phyloP scores from a whole-genome alignment of 2,329 filamentous ascomycete species.

The Fusarium pseudograminearum region DNA sequence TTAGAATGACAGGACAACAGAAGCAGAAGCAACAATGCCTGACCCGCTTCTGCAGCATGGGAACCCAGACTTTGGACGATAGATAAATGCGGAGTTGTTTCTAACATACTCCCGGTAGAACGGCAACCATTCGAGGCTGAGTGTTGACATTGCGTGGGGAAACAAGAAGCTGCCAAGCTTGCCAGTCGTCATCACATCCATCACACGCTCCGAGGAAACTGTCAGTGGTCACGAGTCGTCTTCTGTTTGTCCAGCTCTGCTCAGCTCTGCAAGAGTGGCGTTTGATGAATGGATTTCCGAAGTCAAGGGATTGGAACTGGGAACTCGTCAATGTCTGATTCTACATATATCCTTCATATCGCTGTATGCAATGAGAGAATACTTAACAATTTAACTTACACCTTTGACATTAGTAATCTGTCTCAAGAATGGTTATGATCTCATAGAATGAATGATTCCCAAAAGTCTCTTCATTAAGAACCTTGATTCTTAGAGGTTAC shows the following conservation, averaged over 20 bases:
- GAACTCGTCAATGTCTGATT: background rate
- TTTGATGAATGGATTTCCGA: background rate
- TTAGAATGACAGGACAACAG: background rate
- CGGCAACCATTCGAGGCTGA: conserved; percentile 18
- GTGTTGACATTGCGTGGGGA: conserved; percentile 7
- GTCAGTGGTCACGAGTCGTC: conserved; percentile 6
- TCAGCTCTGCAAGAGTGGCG: background rate
- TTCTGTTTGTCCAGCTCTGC: background rate
- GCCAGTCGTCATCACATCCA: conserved; percentile 30
- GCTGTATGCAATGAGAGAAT: too few species aligned
- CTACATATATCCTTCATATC: too few species aligned
- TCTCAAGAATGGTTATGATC: background rate
- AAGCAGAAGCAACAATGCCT: conserved; percentile 6
- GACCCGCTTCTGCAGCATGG: conserved; percentile 22
- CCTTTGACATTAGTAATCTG: background rate
- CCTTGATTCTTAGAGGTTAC: conserved; percentile 7
- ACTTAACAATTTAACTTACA: background rate
- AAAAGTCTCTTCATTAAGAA: conserved; percentile 9
- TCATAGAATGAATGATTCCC: background rate
- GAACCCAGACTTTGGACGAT: conserved; percentile 4
- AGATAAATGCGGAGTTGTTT: background rate
- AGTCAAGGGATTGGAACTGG: background rate
- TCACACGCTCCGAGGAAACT: conserved; percentile 11
- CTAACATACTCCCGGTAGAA: conserved; percentile 15
- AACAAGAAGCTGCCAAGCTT: conserved; percentile 14